These are phyloP conservation scores for Cylindrodendrum hubeiense DNA, from an alignment of 2,329 filamentous ascomycete genomes.

Conservation along the genomic window DNA sequence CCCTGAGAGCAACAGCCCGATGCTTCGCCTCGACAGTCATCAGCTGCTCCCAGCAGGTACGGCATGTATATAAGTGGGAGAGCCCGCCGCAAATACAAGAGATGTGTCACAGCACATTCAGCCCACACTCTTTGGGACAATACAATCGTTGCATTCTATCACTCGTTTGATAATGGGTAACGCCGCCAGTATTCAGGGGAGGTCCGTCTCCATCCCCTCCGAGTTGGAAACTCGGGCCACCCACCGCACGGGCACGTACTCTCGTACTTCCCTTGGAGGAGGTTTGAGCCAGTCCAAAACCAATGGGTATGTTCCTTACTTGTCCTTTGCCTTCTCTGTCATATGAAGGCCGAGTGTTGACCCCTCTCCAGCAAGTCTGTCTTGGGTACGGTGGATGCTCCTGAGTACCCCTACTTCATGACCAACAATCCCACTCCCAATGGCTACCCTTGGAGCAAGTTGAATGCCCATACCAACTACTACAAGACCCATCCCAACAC, in stretches of 20 bases:
- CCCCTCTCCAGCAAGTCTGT: constrained; percentile 50
- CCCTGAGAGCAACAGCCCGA: background rate
- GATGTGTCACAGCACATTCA: constrained; percentile 13
- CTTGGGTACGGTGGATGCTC: constrained; percentile 54
- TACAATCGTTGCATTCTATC: constrained; percentile 6
- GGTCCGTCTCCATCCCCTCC: constrained; percentile 14
- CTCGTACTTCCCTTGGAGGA: constrained; percentile 23
- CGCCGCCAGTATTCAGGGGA: constrained; percentile 26
- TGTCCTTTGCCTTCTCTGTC: background rate
- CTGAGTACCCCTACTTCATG: constrained; percentile 57
- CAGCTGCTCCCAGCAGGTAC: constrained; percentile 1
- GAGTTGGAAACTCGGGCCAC: constrained; percentile 23
- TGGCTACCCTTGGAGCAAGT: constrained; percentile 65
- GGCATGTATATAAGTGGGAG: constrained; percentile 29
- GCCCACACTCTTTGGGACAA: constrained; percentile 2
- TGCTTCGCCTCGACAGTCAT: background rate
- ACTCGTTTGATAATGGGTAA: constrained; percentile 37
- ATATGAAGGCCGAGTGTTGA: constrained; percentile 20
- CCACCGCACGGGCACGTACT: constrained; percentile 7
- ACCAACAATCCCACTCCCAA: constrained; percentile 62
- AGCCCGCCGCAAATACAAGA: constrained; percentile 7
- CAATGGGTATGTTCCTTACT: constrained; percentile 34
- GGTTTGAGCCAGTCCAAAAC: constrained; percentile 36
- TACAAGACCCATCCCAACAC: constrained; percentile 63
- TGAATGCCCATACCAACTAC: constrained; percentile 61